These are phyloP conservation scores for Daldinia decipiens DNA, from an alignment of 495 filamentous ascomycete species.

Conservation along the genomic window DNA sequence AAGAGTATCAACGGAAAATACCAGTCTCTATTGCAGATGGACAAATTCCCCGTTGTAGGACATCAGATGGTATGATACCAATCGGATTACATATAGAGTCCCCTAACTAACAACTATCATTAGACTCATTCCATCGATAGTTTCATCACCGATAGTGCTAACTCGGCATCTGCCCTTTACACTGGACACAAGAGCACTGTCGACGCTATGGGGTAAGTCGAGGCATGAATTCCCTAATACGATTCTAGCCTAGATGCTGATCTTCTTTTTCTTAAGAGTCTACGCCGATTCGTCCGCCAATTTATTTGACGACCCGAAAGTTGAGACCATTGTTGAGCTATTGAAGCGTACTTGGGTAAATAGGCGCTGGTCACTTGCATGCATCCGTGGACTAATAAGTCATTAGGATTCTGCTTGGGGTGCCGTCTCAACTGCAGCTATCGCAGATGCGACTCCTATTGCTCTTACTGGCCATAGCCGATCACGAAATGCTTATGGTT, in stretches of 20 bases:
- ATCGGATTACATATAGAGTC: neutral
- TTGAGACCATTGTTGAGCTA: conserved; percentile 79
- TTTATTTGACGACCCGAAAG: conserved; percentile 77
- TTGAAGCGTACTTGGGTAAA: conserved; percentile 69
- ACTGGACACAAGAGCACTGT: conserved; percentile 78
- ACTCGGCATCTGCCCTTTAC: conserved; percentile 78
- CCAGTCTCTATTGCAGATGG: conserved; percentile 71
- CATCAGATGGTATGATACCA: conserved; percentile 65
- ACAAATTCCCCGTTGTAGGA: conserved; percentile 76
- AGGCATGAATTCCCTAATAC: neutral
- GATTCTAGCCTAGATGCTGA: neutral
- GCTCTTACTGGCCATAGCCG: conserved; percentile 73
- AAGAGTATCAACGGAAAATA: conserved; percentile 80
- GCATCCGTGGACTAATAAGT: conserved; percentile 12
- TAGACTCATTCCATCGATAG: conserved; percentile 74
- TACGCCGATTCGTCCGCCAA: conserved; percentile 74
- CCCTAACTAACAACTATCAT: conserved; percentile 20
- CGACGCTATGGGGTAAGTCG: conserved; percentile 70
- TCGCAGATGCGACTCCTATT: conserved; percentile 78
- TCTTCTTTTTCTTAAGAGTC: conserved; percentile 52
- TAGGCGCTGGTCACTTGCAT: neutral
- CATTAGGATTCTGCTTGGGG: conserved; percentile 58
- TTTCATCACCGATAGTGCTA: conserved; percentile 82
- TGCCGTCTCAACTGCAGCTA: conserved; percentile 72
- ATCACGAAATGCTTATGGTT: conserved; percentile 67